Conservation (phyloP, 805 yeast species). For the Huiozyma naganishii region DNA sequence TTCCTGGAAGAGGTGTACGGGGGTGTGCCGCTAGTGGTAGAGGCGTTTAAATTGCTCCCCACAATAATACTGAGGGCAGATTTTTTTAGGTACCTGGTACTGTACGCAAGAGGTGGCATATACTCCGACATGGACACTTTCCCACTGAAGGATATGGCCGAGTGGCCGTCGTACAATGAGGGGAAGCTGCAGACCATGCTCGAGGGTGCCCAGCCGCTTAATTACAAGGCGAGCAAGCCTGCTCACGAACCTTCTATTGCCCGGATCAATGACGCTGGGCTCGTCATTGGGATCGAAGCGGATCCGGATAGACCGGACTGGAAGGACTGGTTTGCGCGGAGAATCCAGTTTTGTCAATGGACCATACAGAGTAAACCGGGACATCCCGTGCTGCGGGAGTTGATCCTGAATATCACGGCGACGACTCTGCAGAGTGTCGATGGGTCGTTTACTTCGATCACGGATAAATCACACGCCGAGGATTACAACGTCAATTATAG, state of each 20-base stretch:
- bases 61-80: constrained; percentile 80
- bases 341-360: constrained; percentile 97
- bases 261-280: constrained; percentile 32
- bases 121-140: constrained; percentile 87
- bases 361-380: constrained; percentile 83
- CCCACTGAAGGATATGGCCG: constrained; percentile 55
- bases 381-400: constrained; percentile 77
- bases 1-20: constrained; percentile 46
- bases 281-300: constrained; percentile 87
- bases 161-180: constrained; percentile 56
- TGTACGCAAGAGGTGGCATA: constrained; percentile 86
- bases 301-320: constrained; percentile 95
- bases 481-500: constrained; percentile 24
- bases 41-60: constrained; percentile 72
- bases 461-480: constrained; percentile 6
- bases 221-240: neutral
- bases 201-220: neutral
- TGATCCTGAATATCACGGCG: constrained; percentile 69
- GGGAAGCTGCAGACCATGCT: neutral
- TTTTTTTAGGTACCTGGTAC: constrained; percentile 78
- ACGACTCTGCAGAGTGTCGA: constrained; percentile 43
- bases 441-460: neutral
- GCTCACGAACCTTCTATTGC: constrained; percentile 24
- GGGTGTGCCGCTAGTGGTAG: constrained; percentile 63
- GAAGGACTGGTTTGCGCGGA: constrained; percentile 84